Percentiles rank a stretch among this genome's conserved stretches.
Evolutionary conservation across 225 moss, liverwort and hornwort genomes (phyloP).

Genomic region (Rhytidiadelphus loreus): DNA sequence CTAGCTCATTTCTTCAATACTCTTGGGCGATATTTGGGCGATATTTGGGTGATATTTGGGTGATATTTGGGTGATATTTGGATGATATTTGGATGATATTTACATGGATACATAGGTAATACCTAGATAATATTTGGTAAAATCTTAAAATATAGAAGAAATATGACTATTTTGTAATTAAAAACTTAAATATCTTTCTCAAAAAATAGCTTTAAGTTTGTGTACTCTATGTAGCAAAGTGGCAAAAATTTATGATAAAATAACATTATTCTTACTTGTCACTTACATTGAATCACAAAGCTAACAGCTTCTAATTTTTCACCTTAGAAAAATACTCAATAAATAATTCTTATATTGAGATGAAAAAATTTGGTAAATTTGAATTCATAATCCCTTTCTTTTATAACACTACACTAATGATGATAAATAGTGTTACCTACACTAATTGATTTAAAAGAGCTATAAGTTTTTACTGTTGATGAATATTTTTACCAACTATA

Average conservation of each 20-base stretch:
- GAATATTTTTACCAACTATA: too few species aligned
- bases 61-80: too few species aligned
- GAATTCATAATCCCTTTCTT: fast-evolving
- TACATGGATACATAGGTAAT: not conserved
- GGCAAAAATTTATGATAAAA: not conserved
- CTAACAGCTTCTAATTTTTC: not conserved
- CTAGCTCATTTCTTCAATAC: not conserved
- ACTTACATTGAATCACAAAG: not conserved
- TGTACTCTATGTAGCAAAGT: not conserved
- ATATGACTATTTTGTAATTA: not conserved
- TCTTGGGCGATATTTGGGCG: too few species aligned
- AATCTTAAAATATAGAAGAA: not conserved
- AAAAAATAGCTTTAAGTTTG: not conserved
- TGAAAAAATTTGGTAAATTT: not conserved
- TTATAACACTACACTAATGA: not conserved
- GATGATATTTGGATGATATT: not conserved
- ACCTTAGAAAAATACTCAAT: fast-evolving
- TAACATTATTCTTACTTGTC: too few species aligned
- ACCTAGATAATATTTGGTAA: not conserved
- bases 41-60: not conserved
- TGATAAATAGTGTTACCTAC: too few species aligned
- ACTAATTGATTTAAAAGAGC: too few species aligned
- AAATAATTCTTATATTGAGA: not conserved
- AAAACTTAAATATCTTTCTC: not conserved
- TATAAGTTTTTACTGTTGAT: too few species aligned